Conservation (phyloP, 805 yeast species). For the Komagataella ulmi region DNA sequence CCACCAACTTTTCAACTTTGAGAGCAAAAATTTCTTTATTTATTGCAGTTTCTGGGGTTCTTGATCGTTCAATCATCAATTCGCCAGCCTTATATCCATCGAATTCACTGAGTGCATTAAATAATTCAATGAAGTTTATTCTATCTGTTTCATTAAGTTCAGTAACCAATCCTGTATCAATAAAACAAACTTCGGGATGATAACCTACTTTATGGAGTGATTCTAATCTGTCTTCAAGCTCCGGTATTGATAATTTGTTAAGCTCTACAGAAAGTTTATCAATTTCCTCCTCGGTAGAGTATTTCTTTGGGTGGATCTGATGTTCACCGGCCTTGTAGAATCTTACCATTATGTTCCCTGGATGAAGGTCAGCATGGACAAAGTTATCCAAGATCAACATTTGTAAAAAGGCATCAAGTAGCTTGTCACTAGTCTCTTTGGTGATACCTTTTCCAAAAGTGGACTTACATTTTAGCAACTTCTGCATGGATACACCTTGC, state of each 20-base stretch:
- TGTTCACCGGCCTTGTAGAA: slow-evolving; percentile 35
- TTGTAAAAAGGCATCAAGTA: slow-evolving; percentile 81
- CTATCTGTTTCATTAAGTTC: slow-evolving; percentile 71
- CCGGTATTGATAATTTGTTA: slow-evolving; percentile 18
- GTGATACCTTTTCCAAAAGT: slow-evolving; percentile 38
- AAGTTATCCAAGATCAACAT: slow-evolving; percentile 91
- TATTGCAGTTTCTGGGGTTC: slow-evolving; percentile 87
- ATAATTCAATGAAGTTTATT: slow-evolving; percentile 76
- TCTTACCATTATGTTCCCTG: slow-evolving; percentile 83
- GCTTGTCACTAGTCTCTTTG: slow-evolving; percentile 61
- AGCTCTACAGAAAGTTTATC: slow-evolving; percentile 30
- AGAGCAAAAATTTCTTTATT: slow-evolving; percentile 77
- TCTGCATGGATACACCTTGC: slow-evolving; percentile 72
- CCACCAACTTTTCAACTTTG: slow-evolving; percentile 75
- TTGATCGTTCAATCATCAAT: slow-evolving; percentile 86
- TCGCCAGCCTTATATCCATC: slow-evolving; percentile 95
- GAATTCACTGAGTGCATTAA: slow-evolving; percentile 78
- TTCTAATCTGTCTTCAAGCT: slow-evolving; percentile 33
- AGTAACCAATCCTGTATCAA: slow-evolving; percentile 90
- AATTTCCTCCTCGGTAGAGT: slow-evolving; percentile 30
- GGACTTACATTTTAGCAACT: slow-evolving; percentile 36
- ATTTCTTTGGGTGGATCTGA: slow-evolving; percentile 19
- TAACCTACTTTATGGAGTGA: slow-evolving; percentile 42
- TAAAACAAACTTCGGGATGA: slow-evolving; percentile 76
- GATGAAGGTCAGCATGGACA: slow-evolving; percentile 93